Conservation (phyloP, 768 basidiomycete genomes). For the Psilocybe subaeruginosa region DNA sequence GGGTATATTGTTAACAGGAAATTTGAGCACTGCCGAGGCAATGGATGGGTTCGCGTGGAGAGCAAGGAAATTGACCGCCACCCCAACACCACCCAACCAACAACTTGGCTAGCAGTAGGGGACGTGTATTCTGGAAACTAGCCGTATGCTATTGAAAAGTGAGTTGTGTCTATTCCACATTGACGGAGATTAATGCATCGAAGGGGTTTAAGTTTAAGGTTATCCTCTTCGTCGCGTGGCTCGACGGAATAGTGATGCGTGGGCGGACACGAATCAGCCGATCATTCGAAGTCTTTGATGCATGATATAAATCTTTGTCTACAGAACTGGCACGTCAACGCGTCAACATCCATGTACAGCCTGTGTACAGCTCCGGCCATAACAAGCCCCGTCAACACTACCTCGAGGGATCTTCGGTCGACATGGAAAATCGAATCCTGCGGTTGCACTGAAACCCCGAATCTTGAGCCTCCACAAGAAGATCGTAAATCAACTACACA, state of each 20-base stretch:
- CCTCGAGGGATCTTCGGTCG: not conserved
- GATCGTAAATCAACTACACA: not conserved
- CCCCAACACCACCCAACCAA: too few species aligned
- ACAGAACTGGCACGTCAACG: not conserved
- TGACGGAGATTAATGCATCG: too few species aligned
- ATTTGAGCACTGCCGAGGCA: too few species aligned
- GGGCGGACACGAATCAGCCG: not conserved
- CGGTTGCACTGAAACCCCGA: not conserved
- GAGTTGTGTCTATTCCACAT: too few species aligned
- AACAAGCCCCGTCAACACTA: not conserved
- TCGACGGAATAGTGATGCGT: not conserved
- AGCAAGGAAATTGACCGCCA: too few species aligned
- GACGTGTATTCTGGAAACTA: too few species aligned
- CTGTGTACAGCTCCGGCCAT: not conserved
- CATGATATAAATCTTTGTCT: not conserved
- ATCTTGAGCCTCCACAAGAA: not conserved
- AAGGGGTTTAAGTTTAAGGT: too few species aligned
- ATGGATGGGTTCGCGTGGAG: too few species aligned
- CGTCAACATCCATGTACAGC: not conserved
- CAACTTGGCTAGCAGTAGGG: too few species aligned
- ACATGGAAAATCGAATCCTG: not conserved
- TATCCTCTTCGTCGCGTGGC: not conserved
- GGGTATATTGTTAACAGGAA: too few species aligned
- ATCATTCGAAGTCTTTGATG: not conserved
- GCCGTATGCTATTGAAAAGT: too few species aligned